phyloP scores from a whole-genome alignment of 2,329 filamentous ascomycete genomes.

The Cryphonectria parasitica region DNA sequence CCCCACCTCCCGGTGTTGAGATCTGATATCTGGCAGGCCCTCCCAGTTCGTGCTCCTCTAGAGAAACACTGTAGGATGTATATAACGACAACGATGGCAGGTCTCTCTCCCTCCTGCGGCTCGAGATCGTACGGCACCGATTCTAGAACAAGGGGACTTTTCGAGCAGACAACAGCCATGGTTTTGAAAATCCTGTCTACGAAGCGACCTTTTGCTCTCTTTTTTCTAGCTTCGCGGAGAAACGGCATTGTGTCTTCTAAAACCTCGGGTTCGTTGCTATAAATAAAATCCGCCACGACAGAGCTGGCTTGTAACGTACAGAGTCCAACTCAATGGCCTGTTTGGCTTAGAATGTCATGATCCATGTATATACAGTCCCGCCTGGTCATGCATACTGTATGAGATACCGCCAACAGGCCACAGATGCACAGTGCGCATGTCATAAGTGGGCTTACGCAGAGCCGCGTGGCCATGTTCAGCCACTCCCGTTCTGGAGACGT shows the following conservation, averaged over 20 bases:
- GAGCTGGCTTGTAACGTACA: not conserved
- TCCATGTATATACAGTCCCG: not conserved
- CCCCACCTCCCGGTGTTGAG: conserved; percentile 18
- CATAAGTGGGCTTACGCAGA: not conserved
- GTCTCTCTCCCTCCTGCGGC: not conserved
- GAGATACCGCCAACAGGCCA: accelerated
- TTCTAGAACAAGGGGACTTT: not conserved
- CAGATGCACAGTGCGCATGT: not conserved
- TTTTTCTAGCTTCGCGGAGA: not conserved
- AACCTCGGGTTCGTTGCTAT: conserved; percentile 12
- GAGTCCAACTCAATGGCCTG: not conserved
- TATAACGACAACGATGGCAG: conserved; percentile 1
- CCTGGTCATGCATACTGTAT: conserved; percentile 8
- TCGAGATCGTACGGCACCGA: not conserved
- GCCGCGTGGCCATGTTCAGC: conserved; percentile 28
- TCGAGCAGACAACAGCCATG: not conserved
- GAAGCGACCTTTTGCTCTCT: not conserved
- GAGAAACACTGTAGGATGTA: not conserved
- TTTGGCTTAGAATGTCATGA: not conserved
- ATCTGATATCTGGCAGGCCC: not conserved
- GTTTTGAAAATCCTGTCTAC: not conserved
- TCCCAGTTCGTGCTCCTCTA: not conserved
- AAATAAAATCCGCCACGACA: conserved; percentile 22
- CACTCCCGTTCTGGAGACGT: conserved; percentile 14
- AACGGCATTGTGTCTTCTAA: not conserved